Base-by-base conservation (phyloP, 805 yeast species). In the Saccharomycopsis fibuligera region DNA sequence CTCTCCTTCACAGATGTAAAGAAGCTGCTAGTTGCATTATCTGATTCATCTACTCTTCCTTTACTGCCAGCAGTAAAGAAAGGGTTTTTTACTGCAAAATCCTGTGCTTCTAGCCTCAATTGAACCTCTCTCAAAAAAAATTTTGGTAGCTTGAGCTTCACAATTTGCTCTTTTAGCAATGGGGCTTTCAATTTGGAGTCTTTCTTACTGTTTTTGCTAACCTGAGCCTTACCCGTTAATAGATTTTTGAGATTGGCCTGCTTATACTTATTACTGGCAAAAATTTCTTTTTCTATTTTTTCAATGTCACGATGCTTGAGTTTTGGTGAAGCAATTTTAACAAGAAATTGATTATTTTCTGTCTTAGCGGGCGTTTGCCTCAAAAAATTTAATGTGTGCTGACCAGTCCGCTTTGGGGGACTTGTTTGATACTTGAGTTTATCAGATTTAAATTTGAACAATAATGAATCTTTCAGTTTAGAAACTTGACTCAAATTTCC, bases 21-120 rank as follows among this genome's bases (percentile, higher is more conserved):
- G 35, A 49, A 49, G n/a, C 24, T 31, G 14, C 27, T 33, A 9
- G 10, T 30, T 10, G 36, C 21, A 4, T 23, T 24, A 5, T 16
- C 50, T 29, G 8, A 10, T 35, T 37, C 23, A 4, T 6, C 22
- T 8, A 2, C 31, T 29, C 16, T 44, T 10, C 27, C 36, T 6
- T 6, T 40, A 38, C 29, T 33, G 21, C 37, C 37, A 25, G 45
- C 37, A 35, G 35, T 46, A 25, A 40, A 49, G 21, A 45, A 43
- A 19, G 50, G 45, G 36, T 47, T 45, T 12, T 43, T 21, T 33
- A 44, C 10, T 19, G 35, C 17, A n/a, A 12, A 27, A 24, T 52
- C 43, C 41, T 48, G 54, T 3, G 42, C 49, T 8, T 37, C 39
- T 35, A 44, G 39, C 22, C 35, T 24, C 6, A 14, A 16, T 44